Evolutionary conservation across 2,329 filamentous ascomycete genomes (phyloP).

Genomic region (Alternaria solani): DNA sequence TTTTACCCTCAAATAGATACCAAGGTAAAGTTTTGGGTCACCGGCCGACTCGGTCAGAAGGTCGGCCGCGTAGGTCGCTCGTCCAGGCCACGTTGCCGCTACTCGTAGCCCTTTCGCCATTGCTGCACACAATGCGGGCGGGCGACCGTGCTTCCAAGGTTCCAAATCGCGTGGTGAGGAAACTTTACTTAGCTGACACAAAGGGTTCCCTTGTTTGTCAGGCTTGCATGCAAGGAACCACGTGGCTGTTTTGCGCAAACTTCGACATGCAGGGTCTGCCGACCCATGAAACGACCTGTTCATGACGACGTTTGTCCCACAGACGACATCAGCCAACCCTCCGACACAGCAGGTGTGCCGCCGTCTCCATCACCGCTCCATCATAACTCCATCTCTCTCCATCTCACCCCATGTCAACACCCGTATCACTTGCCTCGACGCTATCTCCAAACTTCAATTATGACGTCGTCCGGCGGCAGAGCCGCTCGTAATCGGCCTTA

Average conservation of each 20-base stretch:
- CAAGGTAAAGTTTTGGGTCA: background rate
- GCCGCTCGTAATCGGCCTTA: conserved; percentile 2
- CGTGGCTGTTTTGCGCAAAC: background rate
- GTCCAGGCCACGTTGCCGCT: conserved; percentile 1
- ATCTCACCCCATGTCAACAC: conserved; percentile 1
- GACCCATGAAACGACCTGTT: conserved; percentile 1
- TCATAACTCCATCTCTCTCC: background rate
- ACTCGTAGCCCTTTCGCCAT: background rate
- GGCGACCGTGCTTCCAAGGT: background rate
- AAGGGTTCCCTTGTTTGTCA: conserved; percentile 2
- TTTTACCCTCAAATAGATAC: background rate
- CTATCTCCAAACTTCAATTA: conserved; percentile 2
- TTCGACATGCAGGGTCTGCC: conserved; percentile 10
- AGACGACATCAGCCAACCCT: background rate
- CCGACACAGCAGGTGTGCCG: conserved; percentile 14
- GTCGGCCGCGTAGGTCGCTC: background rate
- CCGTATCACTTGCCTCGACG: conserved; percentile 1
- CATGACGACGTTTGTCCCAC: conserved; percentile 7
- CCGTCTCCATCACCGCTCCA: background rate
- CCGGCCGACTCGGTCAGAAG: background rate
- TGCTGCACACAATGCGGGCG: conserved; percentile 4
- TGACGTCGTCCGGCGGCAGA: conserved; percentile 9
- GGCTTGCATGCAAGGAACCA: conserved; percentile 2
- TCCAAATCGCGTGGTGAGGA: background rate
- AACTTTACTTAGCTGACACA: background rate